Conservation (phyloP, 1,284 basidiomycete genomes). For the Malassezia sympodialis region DNA sequence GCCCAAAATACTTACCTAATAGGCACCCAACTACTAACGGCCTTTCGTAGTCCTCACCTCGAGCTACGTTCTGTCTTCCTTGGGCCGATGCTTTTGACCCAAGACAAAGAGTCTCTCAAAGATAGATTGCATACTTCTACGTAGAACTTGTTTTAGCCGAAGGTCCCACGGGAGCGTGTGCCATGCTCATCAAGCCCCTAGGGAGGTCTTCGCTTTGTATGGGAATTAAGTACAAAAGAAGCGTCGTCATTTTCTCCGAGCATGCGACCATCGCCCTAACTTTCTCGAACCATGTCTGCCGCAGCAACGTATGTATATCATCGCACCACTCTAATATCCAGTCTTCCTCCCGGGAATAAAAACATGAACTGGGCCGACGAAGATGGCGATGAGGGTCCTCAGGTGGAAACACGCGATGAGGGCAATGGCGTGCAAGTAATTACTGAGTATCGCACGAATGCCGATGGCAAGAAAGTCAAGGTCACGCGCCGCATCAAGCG, state of each 20-base stretch:
- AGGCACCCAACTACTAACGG: not conserved
- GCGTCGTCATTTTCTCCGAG: not conserved
- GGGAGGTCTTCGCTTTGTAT: not conserved
- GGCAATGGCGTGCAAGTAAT: slow-evolving; percentile 80
- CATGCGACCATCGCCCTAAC: not conserved
- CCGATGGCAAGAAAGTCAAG: slow-evolving; percentile 91
- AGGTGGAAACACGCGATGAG: slow-evolving; percentile 59
- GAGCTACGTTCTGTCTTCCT: not conserved
- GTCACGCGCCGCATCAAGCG: slow-evolving; percentile 76
- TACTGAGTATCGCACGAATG: slow-evolving; percentile 73
- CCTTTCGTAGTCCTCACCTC: not conserved
- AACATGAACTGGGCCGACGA: slow-evolving; percentile 47
- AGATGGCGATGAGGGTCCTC: slow-evolving; percentile 34
- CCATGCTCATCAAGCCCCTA: not conserved
- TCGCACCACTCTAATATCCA: not conserved
- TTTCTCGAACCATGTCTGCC: slow-evolving; percentile 13
- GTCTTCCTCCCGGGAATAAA: slow-evolving; percentile 4
- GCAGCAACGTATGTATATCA: slow-evolving; percentile 10
- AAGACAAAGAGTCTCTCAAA: not conserved
- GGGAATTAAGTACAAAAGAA: not conserved
- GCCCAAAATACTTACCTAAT: not conserved
- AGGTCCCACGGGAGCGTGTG: not conserved
- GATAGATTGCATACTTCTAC: not conserved
- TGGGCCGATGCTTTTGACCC: not conserved
- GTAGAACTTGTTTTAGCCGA: not conserved